Conservation (phyloP, 2,329 filamentous ascomycete genomes). For the Capronia epimyces region DNA sequence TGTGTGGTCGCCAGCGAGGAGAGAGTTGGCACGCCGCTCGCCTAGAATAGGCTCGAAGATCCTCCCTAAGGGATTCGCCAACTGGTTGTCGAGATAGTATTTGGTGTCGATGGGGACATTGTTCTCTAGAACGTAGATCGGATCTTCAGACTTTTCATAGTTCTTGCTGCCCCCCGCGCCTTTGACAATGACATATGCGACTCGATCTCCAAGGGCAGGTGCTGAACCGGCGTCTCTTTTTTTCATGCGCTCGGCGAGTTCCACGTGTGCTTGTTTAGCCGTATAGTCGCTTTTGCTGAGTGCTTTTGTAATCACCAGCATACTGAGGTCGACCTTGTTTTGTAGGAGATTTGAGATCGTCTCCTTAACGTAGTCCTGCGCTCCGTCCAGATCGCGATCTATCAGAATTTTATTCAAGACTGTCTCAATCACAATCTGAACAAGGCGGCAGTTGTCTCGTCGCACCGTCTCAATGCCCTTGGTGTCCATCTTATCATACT, state of each 20-base stretch:
- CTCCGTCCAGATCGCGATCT: conserved; percentile 80
- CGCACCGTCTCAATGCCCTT: conserved; percentile 98
- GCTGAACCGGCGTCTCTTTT: conserved; percentile 94
- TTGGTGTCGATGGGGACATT: conserved; percentile 97
- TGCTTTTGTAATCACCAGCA: conserved; percentile 97
- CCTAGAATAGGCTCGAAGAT: conserved; percentile 98
- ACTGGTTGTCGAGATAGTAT: conserved; percentile 97
- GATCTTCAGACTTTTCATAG: conserved; percentile 95
- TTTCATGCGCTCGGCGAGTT: conserved; percentile 91
- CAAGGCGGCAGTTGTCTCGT: conserved; percentile 89
- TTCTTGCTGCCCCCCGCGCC: conserved; percentile 84
- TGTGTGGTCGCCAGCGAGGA: conserved; percentile 89
- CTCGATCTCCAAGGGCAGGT: conserved; percentile 85
- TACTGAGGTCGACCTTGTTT: conserved; percentile 98
- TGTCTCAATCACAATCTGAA: conserved; percentile 96
- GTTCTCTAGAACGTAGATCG: conserved; percentile 93
- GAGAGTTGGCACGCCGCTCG: conserved; percentile 78
- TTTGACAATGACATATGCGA: conserved; percentile 97
- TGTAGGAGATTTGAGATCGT: conserved; percentile 92
- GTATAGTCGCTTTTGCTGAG: conserved; percentile 85
- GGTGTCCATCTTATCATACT: conserved; percentile 99
- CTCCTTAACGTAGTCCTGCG: conserved; percentile 93
- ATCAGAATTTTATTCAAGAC: conserved; percentile 93
- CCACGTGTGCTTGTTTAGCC: conserved; percentile 90
- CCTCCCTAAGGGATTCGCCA: conserved; percentile 85